phyloP scores from a whole-genome alignment of 768 basidiomycete genomes.

The Trametes maxima region DNA sequence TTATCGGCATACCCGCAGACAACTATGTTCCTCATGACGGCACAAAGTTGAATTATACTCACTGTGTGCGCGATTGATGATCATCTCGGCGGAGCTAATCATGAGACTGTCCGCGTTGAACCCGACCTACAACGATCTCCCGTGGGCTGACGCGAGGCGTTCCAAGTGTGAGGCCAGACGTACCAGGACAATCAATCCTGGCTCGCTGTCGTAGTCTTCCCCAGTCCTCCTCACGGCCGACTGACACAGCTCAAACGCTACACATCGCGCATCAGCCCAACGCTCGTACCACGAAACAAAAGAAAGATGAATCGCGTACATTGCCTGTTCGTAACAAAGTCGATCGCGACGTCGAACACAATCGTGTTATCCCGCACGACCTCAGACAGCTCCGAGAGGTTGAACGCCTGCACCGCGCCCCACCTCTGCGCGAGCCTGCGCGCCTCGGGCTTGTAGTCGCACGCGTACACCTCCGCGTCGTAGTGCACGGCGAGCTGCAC shows the following conservation, averaged over 20 bases:
- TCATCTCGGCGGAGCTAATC: not conserved
- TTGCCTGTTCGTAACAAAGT: conserved; percentile 27
- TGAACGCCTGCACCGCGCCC: conserved; percentile 28
- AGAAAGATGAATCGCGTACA: conserved; percentile 14
- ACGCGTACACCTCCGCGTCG: conserved; percentile 31
- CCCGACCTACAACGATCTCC: not conserved
- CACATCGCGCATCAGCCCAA: not conserved
- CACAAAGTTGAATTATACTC: not conserved
- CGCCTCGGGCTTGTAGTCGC: conserved; percentile 27
- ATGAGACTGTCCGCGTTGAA: conserved; percentile 1
- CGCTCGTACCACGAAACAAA: not conserved
- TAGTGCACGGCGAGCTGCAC: conserved; percentile 29
- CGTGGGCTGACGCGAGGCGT: not conserved
- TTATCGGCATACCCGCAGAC: no score
- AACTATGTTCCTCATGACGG: no score
- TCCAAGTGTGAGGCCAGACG: not conserved
- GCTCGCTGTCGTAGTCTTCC: not conserved
- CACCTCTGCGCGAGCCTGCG: conserved; percentile 26
- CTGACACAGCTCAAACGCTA: conserved; percentile 6
- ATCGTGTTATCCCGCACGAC: conserved; percentile 13
- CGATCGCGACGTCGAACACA: conserved; percentile 28
- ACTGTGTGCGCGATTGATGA: not conserved
- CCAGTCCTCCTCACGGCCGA: not conserved
- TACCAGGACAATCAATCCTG: not conserved
- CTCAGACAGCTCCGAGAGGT: conserved; percentile 21